phyloP scores from a whole-genome alignment of 345 rosid species.

The Citrus mangshanensis region DNA sequence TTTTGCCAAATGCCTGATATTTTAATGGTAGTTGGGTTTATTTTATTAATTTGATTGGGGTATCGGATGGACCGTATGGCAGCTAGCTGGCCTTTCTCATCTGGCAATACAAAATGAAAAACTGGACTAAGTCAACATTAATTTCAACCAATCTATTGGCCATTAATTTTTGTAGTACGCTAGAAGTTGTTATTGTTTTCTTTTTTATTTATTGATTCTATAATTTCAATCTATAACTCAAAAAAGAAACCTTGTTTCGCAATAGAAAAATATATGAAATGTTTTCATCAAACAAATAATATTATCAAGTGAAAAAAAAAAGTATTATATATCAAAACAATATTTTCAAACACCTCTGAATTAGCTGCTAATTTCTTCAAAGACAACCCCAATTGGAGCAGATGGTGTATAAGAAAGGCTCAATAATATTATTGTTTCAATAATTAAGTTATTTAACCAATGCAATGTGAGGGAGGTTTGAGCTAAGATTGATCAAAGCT shows the following conservation, averaged over 20 bases:
- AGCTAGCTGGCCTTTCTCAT: background rate
- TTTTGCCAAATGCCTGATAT: background rate
- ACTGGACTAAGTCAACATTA: background rate
- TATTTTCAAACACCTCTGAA: background rate
- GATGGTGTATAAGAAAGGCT: background rate
- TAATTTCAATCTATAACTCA: background rate
- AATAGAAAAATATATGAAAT: no score
- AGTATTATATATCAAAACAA: background rate
- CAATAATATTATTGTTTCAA: background rate
- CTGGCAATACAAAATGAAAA: background rate
- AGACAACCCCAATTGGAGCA: no score
- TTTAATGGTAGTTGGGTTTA: no score
- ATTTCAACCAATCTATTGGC: background rate
- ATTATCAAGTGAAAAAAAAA: no score
- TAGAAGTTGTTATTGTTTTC: no score
- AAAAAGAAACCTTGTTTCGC: background rate
- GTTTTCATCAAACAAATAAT: background rate
- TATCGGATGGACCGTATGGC: background rate
- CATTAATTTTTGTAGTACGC: background rate
- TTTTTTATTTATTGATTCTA: background rate
- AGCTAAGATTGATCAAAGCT: background rate
- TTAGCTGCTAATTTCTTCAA: background rate
- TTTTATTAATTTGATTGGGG: background rate
- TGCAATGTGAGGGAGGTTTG: background rate
- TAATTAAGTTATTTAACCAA: background rate